Evolutionary conservation across 148 eudicot species (phyloP), one percentile per base, ranked within the genome.

Genomic region (Rheum nobile): DNA sequence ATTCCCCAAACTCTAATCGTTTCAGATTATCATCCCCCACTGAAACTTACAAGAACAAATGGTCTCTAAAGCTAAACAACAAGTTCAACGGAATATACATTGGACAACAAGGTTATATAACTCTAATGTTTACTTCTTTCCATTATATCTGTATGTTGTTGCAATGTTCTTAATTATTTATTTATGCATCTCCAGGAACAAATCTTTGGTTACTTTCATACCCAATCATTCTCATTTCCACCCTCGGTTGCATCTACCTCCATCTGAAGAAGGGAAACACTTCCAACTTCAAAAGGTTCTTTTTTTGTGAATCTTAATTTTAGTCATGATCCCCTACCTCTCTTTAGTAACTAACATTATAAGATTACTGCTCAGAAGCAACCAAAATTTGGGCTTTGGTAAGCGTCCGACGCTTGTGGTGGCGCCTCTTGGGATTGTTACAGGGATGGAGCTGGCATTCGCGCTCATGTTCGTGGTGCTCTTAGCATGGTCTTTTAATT

Each of bases 1-100:
- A n/a, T n/a, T n/a, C n/a, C n/a, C n/a, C n/a, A n/a, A n/a, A n/a
- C n/a, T n/a, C n/a, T n/a, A n/a, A n/a, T n/a, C n/a, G n/a, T n/a
- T n/a, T n/a, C n/a, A n/a, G n/a, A n/a, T n/a, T 77, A 71, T 88
- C 79, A 52, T 86, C 63, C 90, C 90, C 95, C 22, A 84, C 87
- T 75, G 79, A 84, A 39, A 46, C 72, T 9, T 90, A 80, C 84
- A 87, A 83, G 78, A 9, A 71, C 26, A 38, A 61, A 8, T 90
- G 95, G 95, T 71, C 82, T 61, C 91, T 85, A 8, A 74, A 44
- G 47, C 73, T 90, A 22, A 43, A 71, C 73, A 39, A 38, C 8
- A n/a, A 71, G 48, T 50, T 71, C 32, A 71, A 71, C 9, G 48
- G 48, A 4, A 71, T 39, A 8, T 71, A 71, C 73, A 71, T 71